Percentiles rank a stretch among this genome's conserved stretches.
Evolutionary conservation across 331 rosid genomes (phyloP).

Genomic region (Ulmus americana): DNA sequence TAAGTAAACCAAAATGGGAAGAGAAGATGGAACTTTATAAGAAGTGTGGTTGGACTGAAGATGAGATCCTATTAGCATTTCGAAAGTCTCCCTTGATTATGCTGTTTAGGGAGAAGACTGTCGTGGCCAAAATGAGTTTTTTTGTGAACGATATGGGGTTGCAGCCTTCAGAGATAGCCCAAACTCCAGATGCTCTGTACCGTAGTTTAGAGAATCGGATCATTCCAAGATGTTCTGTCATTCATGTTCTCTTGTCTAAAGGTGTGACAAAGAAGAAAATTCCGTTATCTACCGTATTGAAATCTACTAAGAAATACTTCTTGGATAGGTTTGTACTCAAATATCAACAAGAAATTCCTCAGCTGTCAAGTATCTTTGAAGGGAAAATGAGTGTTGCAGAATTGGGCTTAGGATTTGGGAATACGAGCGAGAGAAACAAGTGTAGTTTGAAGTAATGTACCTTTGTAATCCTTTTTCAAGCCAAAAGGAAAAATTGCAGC

Average conservation of each 20-base stretch:
- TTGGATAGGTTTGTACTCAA: constrained; percentile 9
- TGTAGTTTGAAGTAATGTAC: neutral
- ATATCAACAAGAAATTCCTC: constrained; percentile 12
- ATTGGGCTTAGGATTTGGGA: constrained; percentile 4
- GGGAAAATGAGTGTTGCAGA: neutral
- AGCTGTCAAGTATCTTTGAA: neutral
- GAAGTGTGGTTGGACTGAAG: constrained; percentile 20
- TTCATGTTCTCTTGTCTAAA: neutral
- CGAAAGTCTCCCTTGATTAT: constrained; percentile 21
- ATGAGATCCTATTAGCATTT: constrained; percentile 21
- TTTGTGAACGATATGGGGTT: constrained; percentile 19
- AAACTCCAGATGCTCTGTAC: neutral
- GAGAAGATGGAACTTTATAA: constrained; percentile 6
- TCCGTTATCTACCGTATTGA: neutral
- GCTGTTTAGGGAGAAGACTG: constrained; percentile 11
- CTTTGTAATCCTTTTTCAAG: too few species aligned
- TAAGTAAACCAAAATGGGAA: constrained; percentile 17
- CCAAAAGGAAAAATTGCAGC: too few species aligned
- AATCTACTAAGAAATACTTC: neutral
- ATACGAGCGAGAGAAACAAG: neutral
- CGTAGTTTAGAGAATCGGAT: constrained; percentile 22
- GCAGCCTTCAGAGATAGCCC: constrained; percentile 16
- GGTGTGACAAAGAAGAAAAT: constrained; percentile 10
- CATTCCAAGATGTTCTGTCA: neutral
- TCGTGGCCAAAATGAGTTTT: constrained; percentile 18